Evolutionary conservation across 768 basidiomycete species (phyloP), one percentile per base, ranked within the genome.

Genomic region (Cytidiella melzeri): DNA sequence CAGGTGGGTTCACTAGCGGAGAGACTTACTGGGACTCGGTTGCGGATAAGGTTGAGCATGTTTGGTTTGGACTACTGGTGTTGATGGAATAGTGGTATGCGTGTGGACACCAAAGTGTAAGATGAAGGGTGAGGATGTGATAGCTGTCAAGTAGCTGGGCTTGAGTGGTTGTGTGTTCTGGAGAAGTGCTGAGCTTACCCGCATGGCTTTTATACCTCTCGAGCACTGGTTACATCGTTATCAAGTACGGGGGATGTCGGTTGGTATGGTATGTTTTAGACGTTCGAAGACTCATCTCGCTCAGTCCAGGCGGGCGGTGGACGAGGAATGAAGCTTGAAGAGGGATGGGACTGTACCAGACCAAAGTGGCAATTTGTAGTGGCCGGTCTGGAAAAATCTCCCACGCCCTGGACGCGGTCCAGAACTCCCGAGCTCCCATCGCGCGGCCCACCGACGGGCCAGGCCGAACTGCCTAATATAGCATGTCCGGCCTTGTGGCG

Each of bases 1-100:
- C n/a, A n/a, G n/a, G n/a, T n/a, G n/a, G n/a, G n/a, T n/a, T n/a
- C n/a, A n/a, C n/a, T n/a, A 27, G 37, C 4, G 21, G 40, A 12
- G 18, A 40, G 5, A 41, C 51, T 7, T 43, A 52, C 51, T 21
- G 51, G 51, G 24, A 43, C 10, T 24, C 51, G 51, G 46, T 44
- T 45, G 46, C 40, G 45, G 27, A 52, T 47, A 40, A 47, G 45
- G 45, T 28, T 40, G 21, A 52, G 24, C 51, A 52, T 52, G 28
- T 52, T 41, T 15, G 30, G 30, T 23, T 11, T 47, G 20, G 37
- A 19, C 30, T 10, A 40, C 11, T 28, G 44, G 25, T 9, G n/a
- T 48, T 1, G 15, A 34, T 34, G 30, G 30, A 34, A 34, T 34
- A 40, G 30, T 18, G 47, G 28, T 48, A 26, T 20, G 20, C 11